Base-by-base conservation (phyloP, 495 filamentous ascomycete species). In the Aspergillus carlsbadensis region DNA sequence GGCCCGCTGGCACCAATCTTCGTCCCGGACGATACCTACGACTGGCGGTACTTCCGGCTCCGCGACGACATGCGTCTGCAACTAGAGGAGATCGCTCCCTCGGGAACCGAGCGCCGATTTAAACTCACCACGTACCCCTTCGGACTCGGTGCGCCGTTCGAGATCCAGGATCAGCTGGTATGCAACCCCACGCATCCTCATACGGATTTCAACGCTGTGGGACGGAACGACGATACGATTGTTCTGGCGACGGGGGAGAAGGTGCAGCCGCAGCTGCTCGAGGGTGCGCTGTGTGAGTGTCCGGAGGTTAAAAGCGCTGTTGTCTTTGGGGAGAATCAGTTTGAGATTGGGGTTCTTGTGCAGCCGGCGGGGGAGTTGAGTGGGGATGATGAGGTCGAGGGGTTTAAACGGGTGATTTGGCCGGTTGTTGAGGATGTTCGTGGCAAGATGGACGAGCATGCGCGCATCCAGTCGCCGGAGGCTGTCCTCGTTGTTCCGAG, bases 171-270 rank as follows among this genome's bases (percentile, higher is more conserved):
- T 40, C 51, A 58, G 6, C 58, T 73, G 6, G 42, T 62, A 20
- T 17, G 50, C 2, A 69, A 70, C 37, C 59, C 62, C 0, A 15
- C 22, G 1, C 36, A 55, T 21, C 57, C 61, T 7, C 40, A 54
- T 0, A 14, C 50, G 11, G 67, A 70, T 21, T 60, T 72, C 21
- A 33, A 68, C 11, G 52, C 40, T 2, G 41, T 39, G 11, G 74
- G 70, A 1, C 47, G 73, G 5, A 66, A 47, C 7, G 74, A 77
- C 42, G 73, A 77, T 59, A 18, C 71, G 20, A 66, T 77, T 20
- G 66, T 71, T 13, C 65, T 77, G 2, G 66, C 65, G 10, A 75
- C 68, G 2, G 73, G 71, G 7, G 74, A 77, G 53, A 77, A 76
- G 51, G 66, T 75, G 6, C 41, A 41, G 20, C 71, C 68, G 15